phyloP scores from a whole-genome alignment of 2,329 filamentous ascomycete species.

The Didymella exigua region DNA sequence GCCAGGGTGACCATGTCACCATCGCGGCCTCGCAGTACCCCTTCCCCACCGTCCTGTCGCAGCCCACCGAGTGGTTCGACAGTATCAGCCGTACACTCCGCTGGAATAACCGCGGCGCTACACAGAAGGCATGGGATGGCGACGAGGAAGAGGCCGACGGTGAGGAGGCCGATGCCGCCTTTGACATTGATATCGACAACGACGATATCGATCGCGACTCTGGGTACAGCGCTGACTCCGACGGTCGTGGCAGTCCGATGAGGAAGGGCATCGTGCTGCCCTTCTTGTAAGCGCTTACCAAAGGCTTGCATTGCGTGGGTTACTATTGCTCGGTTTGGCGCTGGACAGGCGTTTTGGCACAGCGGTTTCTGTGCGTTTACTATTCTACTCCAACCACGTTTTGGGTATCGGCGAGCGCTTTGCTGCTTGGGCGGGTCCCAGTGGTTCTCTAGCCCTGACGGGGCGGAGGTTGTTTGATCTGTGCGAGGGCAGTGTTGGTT shows the following conservation, averaged over 20 bases:
- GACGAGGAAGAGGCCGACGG: conserved; percentile 55
- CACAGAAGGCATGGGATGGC: conserved; percentile 80
- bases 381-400: conserved; percentile 14
- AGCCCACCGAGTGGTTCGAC: conserved; percentile 93
- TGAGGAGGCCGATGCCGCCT: conserved; percentile 63
- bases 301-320: background rate
- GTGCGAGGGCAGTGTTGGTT: background rate
- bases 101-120: conserved; percentile 93
- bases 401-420: conserved; percentile 23
- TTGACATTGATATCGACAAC: conserved; percentile 91
- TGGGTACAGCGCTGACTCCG: conserved; percentile 48
- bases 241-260: conserved; percentile 42
- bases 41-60: conserved; percentile 92
- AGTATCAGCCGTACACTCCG: conserved; percentile 88
- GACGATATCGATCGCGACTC: conserved; percentile 54
- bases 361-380: conserved; percentile 3
- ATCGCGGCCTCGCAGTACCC: conserved; percentile 96
- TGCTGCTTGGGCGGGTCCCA: conserved; percentile 40
- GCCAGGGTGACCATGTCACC: conserved; percentile 92
- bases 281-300: conserved; percentile 30
- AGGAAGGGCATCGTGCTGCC: conserved; percentile 44
- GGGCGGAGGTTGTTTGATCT: conserved; percentile 3
- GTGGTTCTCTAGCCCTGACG: conserved; percentile 23
- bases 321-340: background rate
- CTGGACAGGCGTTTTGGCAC: conserved; percentile 3